Evolutionary conservation across 176 grass and related monocot species (phyloP).

Genomic region (Saccharum spontaneum): DNA sequence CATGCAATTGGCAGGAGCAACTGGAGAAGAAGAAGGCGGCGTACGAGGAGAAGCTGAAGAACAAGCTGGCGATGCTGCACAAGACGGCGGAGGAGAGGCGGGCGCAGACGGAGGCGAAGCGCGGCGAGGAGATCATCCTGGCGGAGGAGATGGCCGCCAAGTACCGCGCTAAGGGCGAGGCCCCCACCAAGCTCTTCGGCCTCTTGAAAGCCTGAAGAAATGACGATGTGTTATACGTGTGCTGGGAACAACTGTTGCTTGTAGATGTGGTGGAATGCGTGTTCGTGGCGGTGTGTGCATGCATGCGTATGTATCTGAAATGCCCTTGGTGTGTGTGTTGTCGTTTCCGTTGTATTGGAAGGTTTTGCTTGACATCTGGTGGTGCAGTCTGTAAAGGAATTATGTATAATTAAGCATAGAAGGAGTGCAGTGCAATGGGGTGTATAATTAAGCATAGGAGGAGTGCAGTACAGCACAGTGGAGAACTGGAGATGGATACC

Average conservation of each 20-base stretch:
- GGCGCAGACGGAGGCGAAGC: slow-evolving; percentile 54
- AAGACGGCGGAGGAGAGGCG: slow-evolving; percentile 81
- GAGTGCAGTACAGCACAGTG: neutral
- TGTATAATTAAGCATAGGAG: neutral
- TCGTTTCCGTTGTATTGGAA: neutral
- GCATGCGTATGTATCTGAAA: neutral
- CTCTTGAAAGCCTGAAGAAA: slow-evolving; percentile 44
- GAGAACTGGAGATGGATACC: neutral
- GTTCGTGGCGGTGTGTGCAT: neutral
- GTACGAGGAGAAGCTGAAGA: slow-evolving; percentile 72
- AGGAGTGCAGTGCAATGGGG: neutral
- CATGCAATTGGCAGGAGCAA: slow-evolving; percentile 47
- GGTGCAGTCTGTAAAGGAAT: neutral
- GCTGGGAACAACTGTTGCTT: neutral
- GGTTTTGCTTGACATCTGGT: neutral
- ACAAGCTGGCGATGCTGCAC: slow-evolving; percentile 69
- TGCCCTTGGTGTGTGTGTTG: neutral
- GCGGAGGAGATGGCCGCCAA: slow-evolving; percentile 72
- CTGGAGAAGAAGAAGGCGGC: slow-evolving; percentile 78
- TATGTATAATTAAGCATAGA: neutral
- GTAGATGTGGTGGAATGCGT: neutral
- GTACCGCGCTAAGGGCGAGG: slow-evolving; percentile 60
- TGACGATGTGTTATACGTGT: neutral
- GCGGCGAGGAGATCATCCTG: slow-evolving; percentile 59
- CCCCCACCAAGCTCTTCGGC: slow-evolving; percentile 64